phyloP scores from a whole-genome alignment of 2,329 filamentous ascomycete species.

The Neurospora sp. region DNA sequence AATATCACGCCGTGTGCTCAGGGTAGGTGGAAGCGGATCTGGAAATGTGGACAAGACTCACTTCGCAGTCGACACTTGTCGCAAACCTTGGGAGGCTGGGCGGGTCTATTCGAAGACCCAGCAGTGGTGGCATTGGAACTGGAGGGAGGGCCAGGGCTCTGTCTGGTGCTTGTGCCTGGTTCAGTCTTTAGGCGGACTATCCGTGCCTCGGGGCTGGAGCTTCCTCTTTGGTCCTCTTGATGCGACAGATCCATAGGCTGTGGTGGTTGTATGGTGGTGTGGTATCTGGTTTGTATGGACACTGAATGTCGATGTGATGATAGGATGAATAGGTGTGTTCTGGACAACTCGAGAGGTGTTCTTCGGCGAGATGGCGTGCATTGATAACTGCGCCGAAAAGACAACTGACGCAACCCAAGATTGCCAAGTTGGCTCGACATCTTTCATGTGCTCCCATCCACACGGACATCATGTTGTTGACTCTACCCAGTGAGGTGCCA shows the following conservation, averaged over 20 bases:
- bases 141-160: not conserved
- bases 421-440: not conserved
- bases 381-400: not conserved
- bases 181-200: not conserved
- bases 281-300: not conserved
- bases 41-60: slow-evolving; percentile 19
- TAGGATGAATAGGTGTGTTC: not conserved
- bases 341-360: not conserved
- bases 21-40: slow-evolving; percentile 4
- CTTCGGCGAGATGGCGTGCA: not conserved
- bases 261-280: not conserved
- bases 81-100: slow-evolving; percentile 25
- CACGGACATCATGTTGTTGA: not conserved
- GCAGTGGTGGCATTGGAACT: not conserved
- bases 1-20: not conserved
- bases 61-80: slow-evolving; percentile 35
- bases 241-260: not conserved
- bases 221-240: not conserved
- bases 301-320: not conserved
- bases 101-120: not conserved
- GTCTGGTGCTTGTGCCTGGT: not conserved
- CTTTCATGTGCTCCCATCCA: not conserved
- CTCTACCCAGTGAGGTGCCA: not conserved
- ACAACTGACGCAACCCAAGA: not conserved
- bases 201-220: not conserved